phyloP scores from a whole-genome alignment of 1,284 basidiomycete species.

The Sphagnurus paluster region DNA sequence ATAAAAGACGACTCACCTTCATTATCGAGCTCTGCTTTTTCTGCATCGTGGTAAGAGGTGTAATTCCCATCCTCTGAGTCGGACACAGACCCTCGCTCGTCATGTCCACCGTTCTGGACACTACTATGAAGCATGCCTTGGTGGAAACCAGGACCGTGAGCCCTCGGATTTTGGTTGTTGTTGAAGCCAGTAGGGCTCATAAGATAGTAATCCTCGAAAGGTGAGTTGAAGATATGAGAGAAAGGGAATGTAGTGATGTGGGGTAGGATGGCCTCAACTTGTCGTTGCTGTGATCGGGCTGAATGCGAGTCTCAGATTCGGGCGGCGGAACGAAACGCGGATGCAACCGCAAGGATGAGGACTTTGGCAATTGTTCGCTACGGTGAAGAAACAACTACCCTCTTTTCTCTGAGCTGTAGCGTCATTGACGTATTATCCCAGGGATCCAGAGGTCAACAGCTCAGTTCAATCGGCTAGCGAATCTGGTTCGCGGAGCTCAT shows the following conservation, averaged over 20 bases:
- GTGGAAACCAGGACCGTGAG: constrained; percentile 20
- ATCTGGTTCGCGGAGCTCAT: constrained; percentile 42
- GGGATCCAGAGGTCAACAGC: constrained; percentile 37
- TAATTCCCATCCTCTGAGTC: constrained; percentile 52
- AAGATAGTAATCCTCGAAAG: constrained; percentile 14
- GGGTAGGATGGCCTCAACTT: constrained; percentile 24
- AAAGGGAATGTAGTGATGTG: constrained; percentile 26
- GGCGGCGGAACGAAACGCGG: constrained; percentile 42
- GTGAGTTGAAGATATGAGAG: constrained; percentile 18
- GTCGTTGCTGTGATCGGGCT: constrained; percentile 39
- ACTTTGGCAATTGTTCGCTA: constrained; percentile 34
- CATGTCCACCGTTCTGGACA: constrained; percentile 33
- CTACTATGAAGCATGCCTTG: constrained; percentile 19
- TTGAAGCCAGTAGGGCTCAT: constrained; percentile 33
- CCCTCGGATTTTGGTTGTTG: constrained; percentile 19
- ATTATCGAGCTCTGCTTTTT: constrained; percentile 38
- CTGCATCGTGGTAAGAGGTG: constrained; percentile 29
- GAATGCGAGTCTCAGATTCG: constrained; percentile 40
- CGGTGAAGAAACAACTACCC: constrained; percentile 29
- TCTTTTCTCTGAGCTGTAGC: constrained; percentile 38
- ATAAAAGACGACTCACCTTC: constrained; percentile 38
- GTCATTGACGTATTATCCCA: constrained; percentile 45
- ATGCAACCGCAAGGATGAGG: constrained; percentile 34
- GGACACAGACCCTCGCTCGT: constrained; percentile 46
- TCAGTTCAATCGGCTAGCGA: constrained; percentile 39